A percentile compares a stretch with the other conserved stretches of the same genome.
phyloP scores from a whole-genome alignment of 169 alveolate genomes.

The Condylostoma magnum region DNA sequence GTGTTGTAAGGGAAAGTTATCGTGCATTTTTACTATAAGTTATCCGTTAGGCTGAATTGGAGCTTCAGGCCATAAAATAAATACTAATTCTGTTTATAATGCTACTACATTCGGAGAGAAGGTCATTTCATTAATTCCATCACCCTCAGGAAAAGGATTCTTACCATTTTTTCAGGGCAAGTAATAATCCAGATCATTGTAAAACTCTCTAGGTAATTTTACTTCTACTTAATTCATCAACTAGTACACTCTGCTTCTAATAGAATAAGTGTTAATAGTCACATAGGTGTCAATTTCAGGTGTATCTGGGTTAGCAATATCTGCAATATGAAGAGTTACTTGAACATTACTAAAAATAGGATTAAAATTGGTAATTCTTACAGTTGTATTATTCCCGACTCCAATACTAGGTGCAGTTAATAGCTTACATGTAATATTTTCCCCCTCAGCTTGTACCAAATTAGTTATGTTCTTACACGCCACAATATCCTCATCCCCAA shows the following conservation, averaged over 20 bases:
- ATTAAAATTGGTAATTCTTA: slow-evolving; percentile 14
- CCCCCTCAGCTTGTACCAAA: slow-evolving; percentile 3
- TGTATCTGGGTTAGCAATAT: not conserved
- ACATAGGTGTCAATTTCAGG: not conserved
- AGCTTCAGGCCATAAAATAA: slow-evolving; percentile 13
- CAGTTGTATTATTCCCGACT: not conserved
- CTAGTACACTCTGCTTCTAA: slow-evolving; percentile 3
- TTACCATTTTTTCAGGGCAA: slow-evolving; percentile 13
- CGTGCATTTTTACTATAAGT: not conserved
- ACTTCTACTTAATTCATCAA: not conserved
- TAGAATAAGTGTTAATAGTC: slow-evolving; percentile 1
- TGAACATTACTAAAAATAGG: not conserved
- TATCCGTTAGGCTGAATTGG: not conserved
- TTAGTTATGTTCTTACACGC: slow-evolving; percentile 15
- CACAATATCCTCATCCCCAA: not conserved
- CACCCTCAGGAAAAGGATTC: slow-evolving; percentile 22
- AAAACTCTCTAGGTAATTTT: not conserved
- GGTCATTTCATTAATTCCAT: not conserved
- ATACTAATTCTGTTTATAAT: not conserved
- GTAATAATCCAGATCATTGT: not conserved
- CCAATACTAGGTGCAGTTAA: not conserved
- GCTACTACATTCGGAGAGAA: slow-evolving; percentile 14
- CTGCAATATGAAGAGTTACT: slow-evolving; percentile 3
- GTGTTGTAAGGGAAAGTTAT: slow-evolving; percentile 12
- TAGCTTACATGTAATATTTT: not conserved